Evolutionary conservation across 805 yeast genomes (phyloP), one percentile per base, ranked within the genome.

Genomic region (Starmerella khaoyaiensis): DNA sequence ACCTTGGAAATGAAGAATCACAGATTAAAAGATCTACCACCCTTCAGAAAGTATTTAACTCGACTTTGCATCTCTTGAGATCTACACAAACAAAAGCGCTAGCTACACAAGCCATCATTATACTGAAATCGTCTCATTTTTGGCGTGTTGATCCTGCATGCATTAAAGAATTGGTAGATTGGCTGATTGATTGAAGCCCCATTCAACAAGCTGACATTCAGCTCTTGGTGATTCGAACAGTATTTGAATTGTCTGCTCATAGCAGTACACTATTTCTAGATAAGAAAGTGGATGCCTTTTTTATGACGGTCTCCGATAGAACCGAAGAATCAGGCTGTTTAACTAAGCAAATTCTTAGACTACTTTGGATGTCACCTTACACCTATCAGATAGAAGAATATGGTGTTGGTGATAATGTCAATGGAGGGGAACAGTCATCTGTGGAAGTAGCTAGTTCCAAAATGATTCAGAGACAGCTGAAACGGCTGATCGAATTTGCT

Each of bases 401-500:
- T 15, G 11, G 9, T 7, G 14, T 29, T 12, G 6, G 16, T 14
- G 32, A 14, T n/a, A 6, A 29, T 15, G 19, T n/a, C 12, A 23
- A 23, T n/a, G n/a, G 26, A n/a, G 12, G n/a, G n/a, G n/a, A 11
- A 23, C n/a, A 23, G 11, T n/a, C 26, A 23, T n/a, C n/a, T n/a
- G n/a, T n/a, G n/a, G n/a, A n/a, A n/a, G n/a, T n/a, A n/a, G n/a
- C n/a, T n/a, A n/a, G n/a, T n/a, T n/a, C n/a, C n/a, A n/a, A n/a
- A n/a, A n/a, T n/a, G n/a, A 39, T 44, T 2, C 45, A 41, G 15
- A 21, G 23, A 21, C 36, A 44, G 26, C n/a, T 41, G 9, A 14
- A 21, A 3, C 33, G 33, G n/a, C 21, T 44, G 2, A n/a, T 44
- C 4, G 23, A 19, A 10, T 30, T 36, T 6, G 41, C 41, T 1